Evolutionary conservation across 75 land plant species (phyloP).

Genomic region (Cunninghamia lanceolata): DNA sequence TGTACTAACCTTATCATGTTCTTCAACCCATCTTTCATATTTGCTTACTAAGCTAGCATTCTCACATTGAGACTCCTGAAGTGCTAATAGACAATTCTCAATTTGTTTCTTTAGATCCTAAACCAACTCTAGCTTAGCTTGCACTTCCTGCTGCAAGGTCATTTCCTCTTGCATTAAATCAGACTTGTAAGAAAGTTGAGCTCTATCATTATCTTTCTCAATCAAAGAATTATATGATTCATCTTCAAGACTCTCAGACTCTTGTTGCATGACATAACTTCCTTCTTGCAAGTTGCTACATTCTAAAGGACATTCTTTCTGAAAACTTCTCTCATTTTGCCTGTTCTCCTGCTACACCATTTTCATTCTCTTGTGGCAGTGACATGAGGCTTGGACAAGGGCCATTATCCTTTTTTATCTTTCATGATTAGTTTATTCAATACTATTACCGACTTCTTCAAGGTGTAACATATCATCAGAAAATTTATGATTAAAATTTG

Average conservation of each 20-base stretch:
- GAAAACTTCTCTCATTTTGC: background rate
- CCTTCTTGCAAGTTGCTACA: background rate
- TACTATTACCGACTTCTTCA: too few relatives aligned
- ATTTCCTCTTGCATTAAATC: conserved; percentile 5
- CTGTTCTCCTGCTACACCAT: background rate
- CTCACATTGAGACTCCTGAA: background rate
- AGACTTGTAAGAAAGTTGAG: background rate
- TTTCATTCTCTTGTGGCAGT: too few relatives aligned
- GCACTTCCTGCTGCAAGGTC: background rate
- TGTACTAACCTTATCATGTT: background rate
- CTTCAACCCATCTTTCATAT: background rate
- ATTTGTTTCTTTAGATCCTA: conserved; percentile 3
- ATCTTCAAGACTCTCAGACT: background rate
- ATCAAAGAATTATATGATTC: conserved; percentile 1
- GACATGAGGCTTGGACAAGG: too few relatives aligned
- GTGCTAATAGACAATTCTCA: background rate
- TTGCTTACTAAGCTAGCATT: background rate
- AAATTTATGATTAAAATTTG: too few relatives aligned
- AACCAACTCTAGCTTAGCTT: background rate
- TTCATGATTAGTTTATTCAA: too few relatives aligned
- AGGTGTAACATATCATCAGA: too few relatives aligned
- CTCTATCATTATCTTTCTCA: background rate
- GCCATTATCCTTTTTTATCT: too few relatives aligned
- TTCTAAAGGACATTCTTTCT: conserved; percentile 2
- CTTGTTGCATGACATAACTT: background rate